A percentile compares a stretch with the other conserved stretches of the same genome.
Evolutionary conservation across 2,329 filamentous ascomycete species (phyloP).

Genomic region (Monosporascus sp.): DNA sequence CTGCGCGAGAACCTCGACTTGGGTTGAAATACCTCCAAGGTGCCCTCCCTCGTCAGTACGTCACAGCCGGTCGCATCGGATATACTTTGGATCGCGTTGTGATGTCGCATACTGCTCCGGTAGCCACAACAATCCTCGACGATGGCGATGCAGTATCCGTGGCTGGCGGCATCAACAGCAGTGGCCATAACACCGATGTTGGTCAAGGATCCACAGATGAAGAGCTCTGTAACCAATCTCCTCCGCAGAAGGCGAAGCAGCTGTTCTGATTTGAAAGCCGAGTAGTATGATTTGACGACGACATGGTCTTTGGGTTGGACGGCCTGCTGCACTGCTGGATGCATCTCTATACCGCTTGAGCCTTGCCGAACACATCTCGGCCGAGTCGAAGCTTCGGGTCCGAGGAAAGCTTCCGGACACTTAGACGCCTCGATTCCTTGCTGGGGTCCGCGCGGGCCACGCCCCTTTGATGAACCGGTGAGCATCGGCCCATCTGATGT

Average conservation of each 20-base stretch:
- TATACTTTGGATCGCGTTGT: conserved; percentile 64
- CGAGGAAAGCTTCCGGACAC: conserved; percentile 34
- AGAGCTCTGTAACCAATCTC: conserved; percentile 84
- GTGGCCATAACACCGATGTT: conserved; percentile 91
- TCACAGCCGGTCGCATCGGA: conserved; percentile 69
- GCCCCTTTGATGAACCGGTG: conserved; percentile 12
- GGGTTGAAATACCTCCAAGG: conserved; percentile 38
- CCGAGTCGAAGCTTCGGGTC: conserved; percentile 24
- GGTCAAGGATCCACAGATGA: conserved; percentile 78
- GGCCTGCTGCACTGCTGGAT: conserved; percentile 33
- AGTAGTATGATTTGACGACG: conserved; percentile 74
- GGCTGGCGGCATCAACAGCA: conserved; percentile 79
- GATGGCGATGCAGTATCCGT: conserved; percentile 82
- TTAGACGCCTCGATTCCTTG: conserved; percentile 14
- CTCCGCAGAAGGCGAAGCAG: conserved; percentile 73
- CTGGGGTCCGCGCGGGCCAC: conserved; percentile 19
- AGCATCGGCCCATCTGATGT: conserved; percentile 27
- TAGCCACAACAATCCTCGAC: conserved; percentile 87
- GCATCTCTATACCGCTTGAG: conserved; percentile 41
- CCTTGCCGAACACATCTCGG: conserved; percentile 38
- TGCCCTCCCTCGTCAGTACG: conserved; percentile 51
- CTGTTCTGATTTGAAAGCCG: conserved; percentile 71
- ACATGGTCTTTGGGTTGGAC: conserved; percentile 45
- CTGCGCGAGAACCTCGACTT: conserved; percentile 14
- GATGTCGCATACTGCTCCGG: conserved; percentile 62